Evolutionary conservation across 306 rosid genomes (phyloP).

Genomic region (Cucumis hystrix): DNA sequence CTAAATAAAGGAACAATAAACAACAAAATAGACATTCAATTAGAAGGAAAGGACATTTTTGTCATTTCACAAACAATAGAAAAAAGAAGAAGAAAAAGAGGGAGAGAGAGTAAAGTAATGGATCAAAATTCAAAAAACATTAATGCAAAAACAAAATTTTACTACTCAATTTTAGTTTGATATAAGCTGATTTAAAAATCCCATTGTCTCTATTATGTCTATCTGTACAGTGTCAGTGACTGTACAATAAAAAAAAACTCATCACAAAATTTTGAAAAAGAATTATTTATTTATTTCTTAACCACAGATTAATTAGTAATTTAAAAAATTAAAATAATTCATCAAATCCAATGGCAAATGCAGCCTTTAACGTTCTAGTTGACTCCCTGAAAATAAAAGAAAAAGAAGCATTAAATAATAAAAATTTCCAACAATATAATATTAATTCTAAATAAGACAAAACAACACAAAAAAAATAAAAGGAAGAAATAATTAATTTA

Average conservation of each 20-base stretch:
- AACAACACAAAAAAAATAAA: not conserved
- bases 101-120: not conserved
- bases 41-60: not conserved
- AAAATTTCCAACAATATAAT: conserved; percentile 12
- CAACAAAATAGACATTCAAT: not conserved
- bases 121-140: not conserved
- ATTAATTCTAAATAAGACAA: conserved; percentile 3
- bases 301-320: not conserved
- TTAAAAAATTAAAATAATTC: not conserved
- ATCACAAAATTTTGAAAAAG: not conserved
- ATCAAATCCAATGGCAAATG: not conserved
- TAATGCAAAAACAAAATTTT: not conserved
- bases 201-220: not conserved
- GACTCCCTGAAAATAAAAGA: conserved; percentile 7
- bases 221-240: not conserved
- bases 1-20: not conserved
- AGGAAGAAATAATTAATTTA: not conserved
- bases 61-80: not conserved
- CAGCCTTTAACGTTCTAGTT: conserved; percentile 8
- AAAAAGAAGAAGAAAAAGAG: too few species aligned
- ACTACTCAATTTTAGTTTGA: not conserved
- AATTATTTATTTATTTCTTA: not conserved
- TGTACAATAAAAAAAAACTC: not conserved
- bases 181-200: not conserved
- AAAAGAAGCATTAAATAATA: conserved; percentile 24